Conservation (phyloP, 2,329 filamentous ascomycete species). For the Talaromyces amestolkiae region DNA sequence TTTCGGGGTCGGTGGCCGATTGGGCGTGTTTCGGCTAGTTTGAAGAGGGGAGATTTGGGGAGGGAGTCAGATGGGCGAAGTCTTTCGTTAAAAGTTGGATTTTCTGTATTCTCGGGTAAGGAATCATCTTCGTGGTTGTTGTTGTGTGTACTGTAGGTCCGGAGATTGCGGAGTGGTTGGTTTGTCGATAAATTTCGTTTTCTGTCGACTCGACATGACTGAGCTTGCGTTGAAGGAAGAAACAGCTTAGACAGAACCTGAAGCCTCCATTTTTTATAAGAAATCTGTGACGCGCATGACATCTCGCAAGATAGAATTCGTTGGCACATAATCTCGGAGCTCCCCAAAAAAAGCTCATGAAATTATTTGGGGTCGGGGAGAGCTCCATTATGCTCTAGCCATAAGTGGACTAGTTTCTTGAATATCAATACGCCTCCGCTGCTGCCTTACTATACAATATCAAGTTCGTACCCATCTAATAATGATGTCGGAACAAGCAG, state of each 20-base stretch:
- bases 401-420: background rate
- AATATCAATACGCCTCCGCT: background rate
- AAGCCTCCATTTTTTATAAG: slow-evolving; percentile 11
- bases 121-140: background rate
- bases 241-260: background rate
- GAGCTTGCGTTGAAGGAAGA: background rate
- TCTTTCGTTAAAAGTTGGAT: background rate
- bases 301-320: background rate
- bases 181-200: background rate
- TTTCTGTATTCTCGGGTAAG: background rate
- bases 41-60: slow-evolving; percentile 37
- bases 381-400: slow-evolving; percentile 2
- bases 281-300: slow-evolving; percentile 12
- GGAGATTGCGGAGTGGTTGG: background rate
- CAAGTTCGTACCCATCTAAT: background rate
- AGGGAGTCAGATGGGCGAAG: slow-evolving; percentile 32
- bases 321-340: background rate
- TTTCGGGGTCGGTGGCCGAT: slow-evolving; percentile 26
- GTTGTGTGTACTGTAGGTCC: background rate
- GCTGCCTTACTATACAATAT: background rate
- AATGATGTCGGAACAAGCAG: background rate
- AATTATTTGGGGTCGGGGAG: background rate
- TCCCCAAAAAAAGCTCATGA: background rate
- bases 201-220: background rate
- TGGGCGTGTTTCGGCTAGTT: slow-evolving; percentile 15